Base-by-base conservation (phyloP, 108 stramenopile genomes). In the Pseudonitzschia pungens region DNA sequence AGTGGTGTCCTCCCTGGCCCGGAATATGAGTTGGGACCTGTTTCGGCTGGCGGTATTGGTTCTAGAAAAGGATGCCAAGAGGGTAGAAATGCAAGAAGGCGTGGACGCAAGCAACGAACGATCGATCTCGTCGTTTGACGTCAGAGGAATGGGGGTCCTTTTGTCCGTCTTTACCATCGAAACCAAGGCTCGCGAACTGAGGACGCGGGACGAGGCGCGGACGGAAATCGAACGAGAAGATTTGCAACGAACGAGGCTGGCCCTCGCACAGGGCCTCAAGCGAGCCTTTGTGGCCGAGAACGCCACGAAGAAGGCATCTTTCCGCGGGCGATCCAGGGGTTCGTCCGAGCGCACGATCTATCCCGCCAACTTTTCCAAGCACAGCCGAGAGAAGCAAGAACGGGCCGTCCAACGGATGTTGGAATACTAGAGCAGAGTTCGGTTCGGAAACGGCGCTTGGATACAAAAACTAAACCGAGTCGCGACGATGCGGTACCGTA, bases 141-240 rank as follows among this genome's bases (percentile, higher is more conserved):
- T 85, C 20, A 68, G 81, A 50, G 89, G 85, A 43, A 84, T 91
- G 78, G 82, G 87, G 40, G 79, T 85, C 69, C 79, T 91, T 3
- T 80, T 91, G 84, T 81, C 83, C 26, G 51, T 83, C 31, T 76
- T 89, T 66, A 83, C 80, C 33, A 45, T 75, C 26, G 29, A 75
- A 33, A 43, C 58, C 1, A 53, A 87, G 76, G 70, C 74, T 77
- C 43, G 40, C 12, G 63, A 76, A 40, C 33, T 73, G 69, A 65
- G 62, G 44, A 21, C 16, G 3, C 27, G n/a, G 52, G 11, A 40
- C 29, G 27, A 40, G 22, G n/a, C 21, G 3, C 43, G 62, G 7
- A 11, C 24, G 36, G 73, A 71, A 26, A 4, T 5, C 6, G 57
- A 58, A 58, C 9, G 1, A 2, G 20, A 55, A 55, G 75, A 69